Conservation (phyloP, 108 stramenopile genomes). For the Schizochytrium sp. region DNA sequence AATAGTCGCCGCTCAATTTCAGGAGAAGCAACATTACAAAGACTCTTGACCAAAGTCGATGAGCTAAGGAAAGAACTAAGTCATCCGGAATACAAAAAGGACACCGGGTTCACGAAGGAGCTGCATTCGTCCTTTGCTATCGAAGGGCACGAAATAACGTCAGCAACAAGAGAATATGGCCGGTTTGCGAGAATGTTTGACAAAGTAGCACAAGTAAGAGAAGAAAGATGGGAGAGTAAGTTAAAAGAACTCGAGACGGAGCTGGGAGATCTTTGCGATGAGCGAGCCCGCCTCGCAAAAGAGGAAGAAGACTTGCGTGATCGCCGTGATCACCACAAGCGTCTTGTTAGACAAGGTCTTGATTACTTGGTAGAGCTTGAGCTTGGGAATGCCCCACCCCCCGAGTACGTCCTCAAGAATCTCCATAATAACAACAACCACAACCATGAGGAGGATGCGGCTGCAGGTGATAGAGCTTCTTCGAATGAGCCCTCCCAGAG, state of each 20-base stretch:
- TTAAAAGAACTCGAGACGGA: not conserved
- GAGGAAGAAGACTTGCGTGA: not conserved
- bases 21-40: not conserved
- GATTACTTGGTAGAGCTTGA: constrained; percentile 46
- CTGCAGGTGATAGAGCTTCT: no score
- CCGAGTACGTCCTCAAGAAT: not conserved
- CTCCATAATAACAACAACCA: not conserved
- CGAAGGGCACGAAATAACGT: not conserved
- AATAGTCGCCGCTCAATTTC: not conserved
- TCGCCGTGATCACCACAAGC: not conserved
- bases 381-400: constrained; percentile 27
- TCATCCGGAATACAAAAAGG: not conserved
- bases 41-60: not conserved
- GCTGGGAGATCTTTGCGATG: constrained; percentile 41
- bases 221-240: constrained; percentile 7
- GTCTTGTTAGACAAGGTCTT: not conserved
- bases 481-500: no score
- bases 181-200: constrained; percentile 28
- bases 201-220: constrained; percentile 19
- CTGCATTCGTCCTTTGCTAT: not conserved
- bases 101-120: not conserved
- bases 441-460: not conserved
- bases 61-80: not conserved
- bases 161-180: not conserved
- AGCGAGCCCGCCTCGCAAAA: constrained; percentile 16